Conservation (phyloP, 139 green algal genomes). For the Haematococcus lacustris region DNA sequence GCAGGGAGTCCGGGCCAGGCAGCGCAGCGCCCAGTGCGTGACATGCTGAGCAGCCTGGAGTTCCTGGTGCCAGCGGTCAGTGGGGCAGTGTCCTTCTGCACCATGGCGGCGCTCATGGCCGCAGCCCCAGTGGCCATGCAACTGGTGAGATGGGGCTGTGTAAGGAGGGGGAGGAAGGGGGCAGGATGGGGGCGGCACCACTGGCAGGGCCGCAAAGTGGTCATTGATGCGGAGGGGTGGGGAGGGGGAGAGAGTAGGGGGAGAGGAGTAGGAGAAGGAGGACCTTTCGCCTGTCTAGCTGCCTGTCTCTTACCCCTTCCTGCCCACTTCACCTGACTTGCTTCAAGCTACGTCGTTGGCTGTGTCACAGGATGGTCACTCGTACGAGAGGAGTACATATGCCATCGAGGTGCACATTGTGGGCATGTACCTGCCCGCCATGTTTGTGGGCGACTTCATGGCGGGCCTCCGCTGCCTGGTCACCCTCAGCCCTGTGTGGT, state of each 20-base stretch:
- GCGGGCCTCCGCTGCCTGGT: neutral
- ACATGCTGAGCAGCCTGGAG: neutral
- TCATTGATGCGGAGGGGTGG: neutral
- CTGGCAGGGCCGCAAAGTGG: neutral
- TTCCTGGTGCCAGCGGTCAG: neutral
- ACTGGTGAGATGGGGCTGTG: neutral
- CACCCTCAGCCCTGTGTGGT: neutral
- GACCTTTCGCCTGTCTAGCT: neutral
- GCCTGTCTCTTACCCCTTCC: neutral
- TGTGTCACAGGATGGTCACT: neutral
- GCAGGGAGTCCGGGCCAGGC: neutral
- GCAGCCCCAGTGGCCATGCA: neutral
- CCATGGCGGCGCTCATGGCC: neutral
- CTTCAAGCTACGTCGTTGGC: neutral
- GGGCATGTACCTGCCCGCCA: neutral
- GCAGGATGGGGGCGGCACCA: neutral
- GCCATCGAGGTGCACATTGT: neutral
- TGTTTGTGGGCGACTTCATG: neutral
- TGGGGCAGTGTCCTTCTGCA: slow-evolving; percentile 2
- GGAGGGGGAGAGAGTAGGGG: neutral
- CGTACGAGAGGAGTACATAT: neutral
- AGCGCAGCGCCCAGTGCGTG: neutral
- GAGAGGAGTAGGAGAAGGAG: neutral
- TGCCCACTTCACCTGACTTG: neutral
- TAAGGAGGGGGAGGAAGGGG: neutral